These are phyloP conservation scores for Vanderwaltozyma tropicalis DNA, from an alignment of 805 yeast species.

Conservation along the genomic window DNA sequence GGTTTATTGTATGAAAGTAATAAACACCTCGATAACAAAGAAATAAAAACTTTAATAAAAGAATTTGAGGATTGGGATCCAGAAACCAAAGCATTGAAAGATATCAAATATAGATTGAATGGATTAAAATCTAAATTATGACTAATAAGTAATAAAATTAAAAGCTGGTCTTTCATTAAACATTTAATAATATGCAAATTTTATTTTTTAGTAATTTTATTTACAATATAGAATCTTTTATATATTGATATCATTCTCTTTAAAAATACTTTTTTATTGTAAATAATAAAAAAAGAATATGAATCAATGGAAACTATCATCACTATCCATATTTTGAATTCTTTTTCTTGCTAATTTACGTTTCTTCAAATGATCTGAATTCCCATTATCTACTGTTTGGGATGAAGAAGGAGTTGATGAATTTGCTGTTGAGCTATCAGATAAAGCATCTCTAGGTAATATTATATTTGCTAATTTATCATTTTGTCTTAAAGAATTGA, in stretches of 20 bases:
- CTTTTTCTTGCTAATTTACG: constrained; percentile 16
- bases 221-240: too few species aligned
- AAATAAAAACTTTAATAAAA: constrained; percentile 48
- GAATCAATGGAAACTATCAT: constrained; percentile 4
- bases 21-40: constrained; percentile 41
- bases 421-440: constrained; percentile 2
- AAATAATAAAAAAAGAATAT: neutral
- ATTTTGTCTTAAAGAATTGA: constrained; percentile 10
- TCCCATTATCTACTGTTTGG: neutral
- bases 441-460: constrained; percentile 11
- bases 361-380: constrained; percentile 4
- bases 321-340: constrained; percentile 13
- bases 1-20: constrained; percentile 65
- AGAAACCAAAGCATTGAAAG: constrained; percentile 68
- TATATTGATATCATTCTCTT: neutral
- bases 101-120: constrained; percentile 67
- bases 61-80: constrained; percentile 87
- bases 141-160: too few species aligned
- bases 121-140: constrained; percentile 32
- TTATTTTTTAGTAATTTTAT: neutral
- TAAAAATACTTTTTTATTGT: neutral
- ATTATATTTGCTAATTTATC: constrained; percentile 10
- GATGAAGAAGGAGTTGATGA: neutral
- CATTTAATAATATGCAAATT: neutral
- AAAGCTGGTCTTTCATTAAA: neutral